Conservation (phyloP, 2,329 filamentous ascomycete genomes). For the Paraphaeosphaeria minitans region DNA sequence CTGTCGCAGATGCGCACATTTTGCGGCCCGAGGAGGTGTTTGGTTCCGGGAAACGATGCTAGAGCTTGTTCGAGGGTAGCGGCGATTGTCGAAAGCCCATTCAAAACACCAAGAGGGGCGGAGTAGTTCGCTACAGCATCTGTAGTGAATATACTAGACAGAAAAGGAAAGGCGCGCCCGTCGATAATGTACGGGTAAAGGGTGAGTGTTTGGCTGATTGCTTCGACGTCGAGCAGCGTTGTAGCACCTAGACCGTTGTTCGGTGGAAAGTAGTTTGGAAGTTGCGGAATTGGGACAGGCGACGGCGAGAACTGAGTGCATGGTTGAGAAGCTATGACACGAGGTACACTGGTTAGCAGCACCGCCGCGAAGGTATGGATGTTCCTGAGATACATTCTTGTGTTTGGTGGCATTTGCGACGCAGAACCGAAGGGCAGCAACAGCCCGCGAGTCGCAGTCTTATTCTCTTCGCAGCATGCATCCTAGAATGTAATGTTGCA, state of each 20-base stretch:
- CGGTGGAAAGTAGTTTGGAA: background rate
- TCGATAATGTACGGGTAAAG: background rate
- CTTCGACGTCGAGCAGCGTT: background rate
- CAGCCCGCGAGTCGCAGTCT: background rate
- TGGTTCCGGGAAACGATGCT: background rate
- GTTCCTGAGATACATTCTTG: background rate
- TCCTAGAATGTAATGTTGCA: background rate
- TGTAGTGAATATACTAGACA: background rate
- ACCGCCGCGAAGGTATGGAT: background rate
- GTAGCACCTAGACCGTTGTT: background rate
- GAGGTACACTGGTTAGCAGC: background rate
- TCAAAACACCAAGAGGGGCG: background rate
- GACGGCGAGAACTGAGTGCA: background rate
- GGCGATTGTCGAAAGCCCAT: background rate
- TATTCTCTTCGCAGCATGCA: background rate
- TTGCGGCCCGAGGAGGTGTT: conserved; percentile 1
- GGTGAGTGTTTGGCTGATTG: conserved; percentile 1
- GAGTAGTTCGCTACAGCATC: conserved; percentile 7
- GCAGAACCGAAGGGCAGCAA: background rate
- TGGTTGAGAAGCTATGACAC: background rate
- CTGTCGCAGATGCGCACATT: background rate
- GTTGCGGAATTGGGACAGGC: background rate
- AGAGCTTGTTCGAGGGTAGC: background rate
- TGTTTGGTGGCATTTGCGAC: background rate
- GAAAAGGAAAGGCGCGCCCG: background rate